phyloP scores from a whole-genome alignment of 2,329 filamentous ascomycete species.

The Cladophialophora immunda region DNA sequence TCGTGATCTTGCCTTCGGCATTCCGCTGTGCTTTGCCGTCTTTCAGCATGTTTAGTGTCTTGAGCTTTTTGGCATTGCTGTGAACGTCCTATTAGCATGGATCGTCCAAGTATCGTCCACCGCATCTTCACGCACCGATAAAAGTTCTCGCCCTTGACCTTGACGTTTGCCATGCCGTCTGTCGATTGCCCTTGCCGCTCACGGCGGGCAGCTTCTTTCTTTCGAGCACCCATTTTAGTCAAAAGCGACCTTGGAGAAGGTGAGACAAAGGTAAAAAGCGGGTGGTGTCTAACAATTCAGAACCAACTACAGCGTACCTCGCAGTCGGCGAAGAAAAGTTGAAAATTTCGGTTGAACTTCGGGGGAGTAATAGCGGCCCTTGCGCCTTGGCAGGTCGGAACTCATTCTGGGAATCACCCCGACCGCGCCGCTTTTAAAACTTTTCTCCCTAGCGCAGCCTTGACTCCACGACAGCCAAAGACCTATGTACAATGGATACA shows the following conservation, averaged over 20 bases:
- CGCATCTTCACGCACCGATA: conserved; percentile 71
- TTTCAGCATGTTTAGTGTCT: conserved; percentile 88
- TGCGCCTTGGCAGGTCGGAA: not conserved
- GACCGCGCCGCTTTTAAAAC: not conserved
- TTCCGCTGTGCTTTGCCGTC: conserved; percentile 85
- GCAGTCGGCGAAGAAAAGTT: not conserved
- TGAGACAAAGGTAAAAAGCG: not conserved
- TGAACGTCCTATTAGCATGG: conserved; percentile 11
- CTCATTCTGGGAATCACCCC: not conserved
- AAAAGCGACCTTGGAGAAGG: not conserved
- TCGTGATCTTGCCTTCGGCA: conserved; percentile 80
- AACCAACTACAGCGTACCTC: not conserved
- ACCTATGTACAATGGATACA: too few relatives aligned
- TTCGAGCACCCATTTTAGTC: conserved; percentile 78
- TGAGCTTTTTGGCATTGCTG: conserved; percentile 82
- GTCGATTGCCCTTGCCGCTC: conserved; percentile 83
- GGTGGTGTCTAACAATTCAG: not conserved
- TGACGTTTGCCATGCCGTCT: conserved; percentile 91
- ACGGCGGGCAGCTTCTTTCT: conserved; percentile 88
- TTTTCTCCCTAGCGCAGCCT: too few relatives aligned
- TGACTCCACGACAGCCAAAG: too few relatives aligned
- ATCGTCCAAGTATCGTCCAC: conserved; percentile 24
- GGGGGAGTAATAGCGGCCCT: not conserved
- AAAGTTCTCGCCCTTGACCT: conserved; percentile 97
- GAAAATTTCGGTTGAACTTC: conserved; percentile 8